Base-by-base conservation (phyloP, 306 rosid genomes). In the Cicer arietinum region DNA sequence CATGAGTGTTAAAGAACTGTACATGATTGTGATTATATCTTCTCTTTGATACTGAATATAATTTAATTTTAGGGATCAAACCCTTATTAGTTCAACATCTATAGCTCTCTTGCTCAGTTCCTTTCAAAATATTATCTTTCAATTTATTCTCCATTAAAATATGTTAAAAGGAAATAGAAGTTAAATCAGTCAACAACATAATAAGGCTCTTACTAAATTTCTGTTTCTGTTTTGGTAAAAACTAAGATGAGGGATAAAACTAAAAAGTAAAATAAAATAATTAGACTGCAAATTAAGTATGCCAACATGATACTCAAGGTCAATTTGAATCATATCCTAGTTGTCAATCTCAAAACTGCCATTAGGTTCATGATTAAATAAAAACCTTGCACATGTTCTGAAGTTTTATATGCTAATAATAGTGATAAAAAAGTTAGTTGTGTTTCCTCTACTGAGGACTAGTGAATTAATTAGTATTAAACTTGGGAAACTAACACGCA, bases 1-100 rank as follows among this genome's bases (percentile, higher is more conserved):
- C n/a, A 56, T 8, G 78, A 76, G 81, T 56, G 57, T 40, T 60
- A 63, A 53, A 75, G 13, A 70, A 54, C 5, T 71, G 72, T 77
- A 82, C 67, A 77, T 68, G 60, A 66, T 10, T 66, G 18, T 66
- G 40, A 65, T 9, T 65, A 43, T 12, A 66, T 20, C 41, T 66
- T 66, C 16, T 11, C 22, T 66, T 6, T 13, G 18, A 18, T 66
- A 18, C 3, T 18, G 17, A 67, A 64, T 62, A 80, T 37, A 74
- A 25, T 74, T 17, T 25, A 25, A 25, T 25, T 25, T 25, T 6
- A 70, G 37, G 67, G 72, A 75, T 58, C 81, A 81, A 69, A 62
- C 48, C 7, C 25, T 18, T 13, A 61, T 69, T 61, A 61, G 40
- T 60, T 41, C 13, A 58, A 37, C 70, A 68, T 46, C 63, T 48